Evolutionary conservation across 768 basidiomycete genomes (phyloP).

Genomic region (Trametes villosa): DNA sequence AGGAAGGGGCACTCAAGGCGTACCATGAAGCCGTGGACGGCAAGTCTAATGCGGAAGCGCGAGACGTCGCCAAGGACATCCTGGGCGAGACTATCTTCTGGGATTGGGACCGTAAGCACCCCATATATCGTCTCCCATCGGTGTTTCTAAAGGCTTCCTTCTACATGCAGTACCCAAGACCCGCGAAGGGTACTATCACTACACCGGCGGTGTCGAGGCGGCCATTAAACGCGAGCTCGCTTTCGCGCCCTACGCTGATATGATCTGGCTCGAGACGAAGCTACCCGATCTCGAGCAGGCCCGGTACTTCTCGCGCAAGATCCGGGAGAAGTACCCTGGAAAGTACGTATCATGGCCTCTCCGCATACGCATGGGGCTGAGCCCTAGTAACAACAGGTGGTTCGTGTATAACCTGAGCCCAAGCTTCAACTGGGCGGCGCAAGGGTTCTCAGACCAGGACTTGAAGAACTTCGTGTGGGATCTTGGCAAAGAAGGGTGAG

Average conservation of each 20-base stretch:
- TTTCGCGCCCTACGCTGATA: conserved; percentile 86
- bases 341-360: conserved; percentile 52
- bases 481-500: conserved; percentile 83
- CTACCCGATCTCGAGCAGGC: conserved; percentile 84
- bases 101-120: conserved; percentile 84
- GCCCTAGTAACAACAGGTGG: conserved; percentile 51
- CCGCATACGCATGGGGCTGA: not conserved
- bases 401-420: conserved; percentile 94
- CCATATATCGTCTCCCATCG: not conserved
- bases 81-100: conserved; percentile 75
- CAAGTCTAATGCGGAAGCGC: conserved; percentile 74
- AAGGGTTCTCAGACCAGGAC: conserved; percentile 80
- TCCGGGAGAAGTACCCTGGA: conserved; percentile 70
- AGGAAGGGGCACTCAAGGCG: conserved; percentile 56
- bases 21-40: conserved; percentile 63
- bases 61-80: conserved; percentile 74
- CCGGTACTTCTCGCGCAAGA: conserved; percentile 72
- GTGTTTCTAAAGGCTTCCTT: not conserved
- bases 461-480: conserved; percentile 91
- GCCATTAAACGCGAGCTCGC: conserved; percentile 81
- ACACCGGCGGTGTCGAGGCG: conserved; percentile 77
- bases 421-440: conserved; percentile 90
- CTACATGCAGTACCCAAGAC: conserved; percentile 78
- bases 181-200: conserved; percentile 90
- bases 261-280: conserved; percentile 94